Base-by-base conservation (phyloP, 2,329 filamentous ascomycete genomes). In the Coniella lustricola region DNA sequence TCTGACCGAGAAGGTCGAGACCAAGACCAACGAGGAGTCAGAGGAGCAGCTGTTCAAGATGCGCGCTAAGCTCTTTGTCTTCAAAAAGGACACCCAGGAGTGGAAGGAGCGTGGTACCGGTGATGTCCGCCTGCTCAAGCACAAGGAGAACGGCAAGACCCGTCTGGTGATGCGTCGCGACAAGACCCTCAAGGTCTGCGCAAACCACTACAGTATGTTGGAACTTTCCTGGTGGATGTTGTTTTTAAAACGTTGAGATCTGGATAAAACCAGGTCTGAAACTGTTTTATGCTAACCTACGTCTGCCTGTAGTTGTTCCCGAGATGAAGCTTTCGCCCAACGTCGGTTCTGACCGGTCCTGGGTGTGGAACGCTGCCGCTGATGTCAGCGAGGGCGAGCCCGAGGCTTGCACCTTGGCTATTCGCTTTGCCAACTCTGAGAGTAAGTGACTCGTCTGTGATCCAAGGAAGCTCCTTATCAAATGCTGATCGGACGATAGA, bases 121-220 rank as follows among this genome's bases (percentile, higher is more conserved):
- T 62, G 91, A 97, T 63, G 90, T 97, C 56, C 83, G 91, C 64
- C 79, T 98, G 70, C 78, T 98, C 66, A 97, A 96, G 84, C 93
- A 98, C 79, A 93, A 90, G 81, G 90, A 96, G 77, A 96, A 95
- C 69, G 83, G 86, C 72, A 97, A 97, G 85, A 95, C 90, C 51
- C 84, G 93, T 61, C 77, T 98, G 62, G 93, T 98, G 60, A 98
- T 98, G 93, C 87, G 93, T 69, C 82, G 93, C 67, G 93, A 98
- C 78, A 97, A 97, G 88, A 98, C 93, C 54, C 83, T 97, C 75
- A 98, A 98, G 81, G 93, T 98, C 72, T 98, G 93, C 84, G 93
- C 93, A 67, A 98, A 98, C 79, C 93, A 98, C 80, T 98, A 98
- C 74, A 85, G 90, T 95, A 84, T 63, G 86, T 74, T 22, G 12